Percentiles rank a stretch among this genome's conserved stretches.
Evolutionary conservation across 129 eudicot genomes (phyloP).

Genomic region (carrot (Daucus carota)): DNA sequence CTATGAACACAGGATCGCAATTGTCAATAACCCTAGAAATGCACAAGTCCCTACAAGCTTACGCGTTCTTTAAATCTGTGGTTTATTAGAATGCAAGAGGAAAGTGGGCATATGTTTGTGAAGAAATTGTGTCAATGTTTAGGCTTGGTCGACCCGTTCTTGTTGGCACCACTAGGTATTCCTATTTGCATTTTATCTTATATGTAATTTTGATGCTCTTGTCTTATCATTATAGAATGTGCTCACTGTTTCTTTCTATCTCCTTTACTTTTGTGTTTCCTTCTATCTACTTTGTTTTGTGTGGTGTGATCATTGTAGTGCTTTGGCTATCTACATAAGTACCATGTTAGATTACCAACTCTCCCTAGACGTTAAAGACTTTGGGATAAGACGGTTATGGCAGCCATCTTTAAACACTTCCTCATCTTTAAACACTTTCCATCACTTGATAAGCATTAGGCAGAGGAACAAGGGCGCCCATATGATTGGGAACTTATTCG

Average conservation of each 20-base stretch:
- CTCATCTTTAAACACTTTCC: neutral
- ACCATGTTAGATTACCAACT: neutral
- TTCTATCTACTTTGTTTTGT: neutral
- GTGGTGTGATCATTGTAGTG: neutral
- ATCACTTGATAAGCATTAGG: neutral
- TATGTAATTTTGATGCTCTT: neutral
- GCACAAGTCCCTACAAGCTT: neutral
- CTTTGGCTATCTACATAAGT: neutral
- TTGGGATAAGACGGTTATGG: neutral
- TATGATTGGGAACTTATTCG: neutral
- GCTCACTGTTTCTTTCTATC: neutral
- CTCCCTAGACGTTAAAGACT: neutral
- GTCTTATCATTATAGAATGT: neutral
- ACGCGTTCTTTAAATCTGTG: constrained; percentile 11
- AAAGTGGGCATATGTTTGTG: constrained; percentile 78
- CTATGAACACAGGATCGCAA: neutral
- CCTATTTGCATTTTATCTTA: constrained; percentile 12
- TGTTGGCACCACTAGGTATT: constrained; percentile 97
- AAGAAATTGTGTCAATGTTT: constrained; percentile 79
- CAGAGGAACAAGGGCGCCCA: neutral
- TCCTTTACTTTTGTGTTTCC: neutral
- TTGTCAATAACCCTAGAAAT: neutral
- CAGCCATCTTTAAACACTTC: too few species aligned
- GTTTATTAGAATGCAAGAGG: constrained; percentile 79
- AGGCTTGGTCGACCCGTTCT: constrained; percentile 90